Evolutionary conservation across 768 basidiomycete genomes (phyloP).

Genomic region (Mycena pura): DNA sequence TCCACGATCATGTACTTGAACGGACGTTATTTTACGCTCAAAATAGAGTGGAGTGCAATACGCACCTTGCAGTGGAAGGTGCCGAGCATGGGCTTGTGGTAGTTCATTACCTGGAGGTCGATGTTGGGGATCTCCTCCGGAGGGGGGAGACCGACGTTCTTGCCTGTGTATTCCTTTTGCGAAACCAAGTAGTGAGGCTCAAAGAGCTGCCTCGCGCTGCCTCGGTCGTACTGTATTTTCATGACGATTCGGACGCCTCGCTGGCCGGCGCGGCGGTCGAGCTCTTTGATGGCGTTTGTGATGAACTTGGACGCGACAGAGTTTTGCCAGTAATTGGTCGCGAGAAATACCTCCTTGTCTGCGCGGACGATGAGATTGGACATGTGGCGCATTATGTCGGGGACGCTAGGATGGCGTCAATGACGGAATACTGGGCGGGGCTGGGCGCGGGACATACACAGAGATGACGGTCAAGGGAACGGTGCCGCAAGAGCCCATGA

Average conservation of each 20-base stretch:
- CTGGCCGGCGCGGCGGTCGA: slow-evolving; percentile 54
- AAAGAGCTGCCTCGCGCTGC: slow-evolving; percentile 56
- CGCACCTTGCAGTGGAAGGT: slow-evolving; percentile 80
- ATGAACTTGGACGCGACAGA: slow-evolving; percentile 59
- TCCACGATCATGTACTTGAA: slow-evolving; percentile 76
- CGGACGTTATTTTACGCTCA: too few relatives aligned
- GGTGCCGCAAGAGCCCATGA: slow-evolving; percentile 68
- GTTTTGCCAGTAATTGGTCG: slow-evolving; percentile 68
- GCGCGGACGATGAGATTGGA: slow-evolving; percentile 66
- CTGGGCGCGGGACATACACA: slow-evolving; percentile 39
- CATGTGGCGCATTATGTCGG: slow-evolving; percentile 78
- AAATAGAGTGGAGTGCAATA: too few relatives aligned
- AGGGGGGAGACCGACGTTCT: slow-evolving; percentile 56
- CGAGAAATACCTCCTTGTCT: slow-evolving; percentile 68
- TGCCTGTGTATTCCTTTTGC: slow-evolving; percentile 50
- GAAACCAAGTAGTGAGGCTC: slow-evolving; percentile 55
- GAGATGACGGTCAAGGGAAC: slow-evolving; percentile 69
- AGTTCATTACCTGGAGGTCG: slow-evolving; percentile 66
- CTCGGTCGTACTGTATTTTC: slow-evolving; percentile 76
- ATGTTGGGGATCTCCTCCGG: slow-evolving; percentile 65
- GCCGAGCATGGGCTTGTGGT: slow-evolving; percentile 50
- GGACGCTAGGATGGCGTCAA: slow-evolving; percentile 50
- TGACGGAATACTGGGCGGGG: not conserved
- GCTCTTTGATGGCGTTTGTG: slow-evolving; percentile 56
- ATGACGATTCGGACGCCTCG: slow-evolving; percentile 59